Percentiles rank a stretch among this genome's conserved stretches.
phyloP scores from a whole-genome alignment of 345 rosid genomes.

The Gossypium rotundifolium region DNA sequence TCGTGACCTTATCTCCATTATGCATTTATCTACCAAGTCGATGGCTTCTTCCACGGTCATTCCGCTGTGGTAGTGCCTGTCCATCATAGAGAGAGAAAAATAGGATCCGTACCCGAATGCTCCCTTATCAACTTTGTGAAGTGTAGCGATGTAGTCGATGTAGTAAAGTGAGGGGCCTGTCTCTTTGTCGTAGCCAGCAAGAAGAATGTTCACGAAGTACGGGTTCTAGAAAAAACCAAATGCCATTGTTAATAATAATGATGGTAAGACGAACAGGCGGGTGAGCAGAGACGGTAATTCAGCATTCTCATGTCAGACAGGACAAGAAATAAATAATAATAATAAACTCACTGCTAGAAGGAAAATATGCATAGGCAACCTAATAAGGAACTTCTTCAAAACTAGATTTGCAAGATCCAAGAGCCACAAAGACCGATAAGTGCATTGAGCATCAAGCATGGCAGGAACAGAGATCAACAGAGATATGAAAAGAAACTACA shows the following conservation, averaged over 20 bases:
- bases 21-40: conserved; percentile 80
- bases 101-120: conserved; percentile 95
- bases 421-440: neutral
- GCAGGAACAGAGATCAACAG: neutral
- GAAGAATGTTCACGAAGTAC: conserved; percentile 74
- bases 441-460: neutral
- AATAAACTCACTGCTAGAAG: neutral
- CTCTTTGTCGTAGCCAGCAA: conserved; percentile 95
- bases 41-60: conserved; percentile 88
- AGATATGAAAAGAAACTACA: neutral
- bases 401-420: neutral
- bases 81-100: conserved; percentile 88
- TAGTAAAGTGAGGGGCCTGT: conserved; percentile 90
- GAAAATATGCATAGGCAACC: neutral
- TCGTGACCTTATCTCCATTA: conserved; percentile 81
- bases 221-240: conserved; percentile 54
- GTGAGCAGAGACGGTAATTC: neutral
- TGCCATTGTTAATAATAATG: neutral
- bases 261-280: neutral
- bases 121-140: conserved; percentile 94
- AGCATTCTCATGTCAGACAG: neutral
- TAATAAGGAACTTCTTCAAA: neutral
- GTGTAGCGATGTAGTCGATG: conserved; percentile 90
- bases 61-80: conserved; percentile 84
- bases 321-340: neutral